Base-by-base conservation (phyloP, 2,329 filamentous ascomycete genomes). In the Fusarium napiforme region DNA sequence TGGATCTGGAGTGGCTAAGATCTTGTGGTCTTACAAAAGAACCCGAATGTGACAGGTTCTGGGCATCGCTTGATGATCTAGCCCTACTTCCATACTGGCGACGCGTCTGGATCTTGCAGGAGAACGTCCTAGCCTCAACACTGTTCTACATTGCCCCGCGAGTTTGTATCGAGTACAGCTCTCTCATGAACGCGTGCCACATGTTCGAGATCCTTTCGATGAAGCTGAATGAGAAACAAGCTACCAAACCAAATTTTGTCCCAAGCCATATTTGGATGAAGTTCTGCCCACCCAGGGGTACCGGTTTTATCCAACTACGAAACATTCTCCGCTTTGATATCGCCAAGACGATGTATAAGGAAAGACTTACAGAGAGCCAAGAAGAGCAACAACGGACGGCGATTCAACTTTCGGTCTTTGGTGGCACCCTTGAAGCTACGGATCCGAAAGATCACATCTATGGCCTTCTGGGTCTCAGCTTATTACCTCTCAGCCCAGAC, bases 241-340 rank as follows among this genome's bases (percentile, higher is more conserved):
- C 2, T 1, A 40, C 39, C 10, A 61, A 57, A 10, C 58, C 58
- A 11, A 32, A 34, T 7, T 61, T 43, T 28, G 19, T 57, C n/a
- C 58, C 58, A 28, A 61, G 18, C 12, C 58, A 61, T 32, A 57
- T 61, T 21, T 61, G 58, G 58, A 32, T 56, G 19, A 57, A 36
- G 7, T 61, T 61, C 11, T 42, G 28, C 10, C 47, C 58, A 28
- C 58, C 58, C 0, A 40, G 19, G 4, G 28, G 36, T 5, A 61
- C 49, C 9, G 58, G 47, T 10, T 61, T 57, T 8, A 43, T 61
- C 9, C n/a, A 40, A 4, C 12, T 61, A 12, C 37, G 58, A 26
- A 56, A 56, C 11, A 56, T 61, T n/a, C 15, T 36, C 7, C 58
- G 49, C 7, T 56, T 61, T 14, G 58, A 34, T 12, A 15, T 21